phyloP scores from a whole-genome alignment of 2,329 filamentous ascomycete genomes.

The Cercospora sojina region DNA sequence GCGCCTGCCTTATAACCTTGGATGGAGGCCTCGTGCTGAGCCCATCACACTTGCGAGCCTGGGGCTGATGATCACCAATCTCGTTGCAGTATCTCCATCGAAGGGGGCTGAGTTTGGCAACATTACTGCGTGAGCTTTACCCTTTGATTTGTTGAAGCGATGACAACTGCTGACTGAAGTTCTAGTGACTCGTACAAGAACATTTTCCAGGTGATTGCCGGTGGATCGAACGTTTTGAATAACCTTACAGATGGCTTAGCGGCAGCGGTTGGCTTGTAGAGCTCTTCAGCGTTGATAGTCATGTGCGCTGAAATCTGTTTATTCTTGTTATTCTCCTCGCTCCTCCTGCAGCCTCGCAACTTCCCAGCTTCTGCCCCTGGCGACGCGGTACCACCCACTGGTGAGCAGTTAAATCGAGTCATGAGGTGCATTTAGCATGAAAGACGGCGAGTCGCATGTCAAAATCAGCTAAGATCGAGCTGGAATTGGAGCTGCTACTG shows the following conservation, averaged over 20 bases:
- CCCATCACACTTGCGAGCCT: slow-evolving; percentile 31
- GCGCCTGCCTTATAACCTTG: slow-evolving; percentile 39
- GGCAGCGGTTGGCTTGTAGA: slow-evolving; percentile 29
- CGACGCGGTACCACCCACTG: not conserved
- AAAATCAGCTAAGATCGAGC: not conserved
- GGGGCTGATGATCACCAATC: slow-evolving; percentile 30
- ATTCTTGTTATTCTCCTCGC: no score
- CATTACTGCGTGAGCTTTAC: slow-evolving; percentile 19
- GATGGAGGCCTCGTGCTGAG: slow-evolving; percentile 36
- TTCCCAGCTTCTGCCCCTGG: not conserved
- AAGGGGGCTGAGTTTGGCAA: slow-evolving; percentile 26
- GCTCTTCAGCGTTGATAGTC: not conserved
- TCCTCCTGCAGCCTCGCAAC: not conserved
- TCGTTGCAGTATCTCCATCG: slow-evolving; percentile 28
- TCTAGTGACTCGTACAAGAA: slow-evolving; percentile 31
- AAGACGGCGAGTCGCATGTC: not conserved
- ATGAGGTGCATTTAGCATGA: no score
- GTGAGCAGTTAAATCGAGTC: not conserved
- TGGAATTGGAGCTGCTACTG: not conserved
- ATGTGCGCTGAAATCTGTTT: not conserved
- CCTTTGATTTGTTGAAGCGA: not conserved
- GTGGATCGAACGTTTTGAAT: slow-evolving; percentile 32
- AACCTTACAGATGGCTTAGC: slow-evolving; percentile 31
- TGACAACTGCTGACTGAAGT: not conserved
- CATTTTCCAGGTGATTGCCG: slow-evolving; percentile 27